Percentiles rank a stretch among this genome's conserved stretches.
These are phyloP conservation scores for Entophlyctis helioformis DNA, from an alignment of 192 early-diverging fungal genomes.

Conservation along the genomic window DNA sequence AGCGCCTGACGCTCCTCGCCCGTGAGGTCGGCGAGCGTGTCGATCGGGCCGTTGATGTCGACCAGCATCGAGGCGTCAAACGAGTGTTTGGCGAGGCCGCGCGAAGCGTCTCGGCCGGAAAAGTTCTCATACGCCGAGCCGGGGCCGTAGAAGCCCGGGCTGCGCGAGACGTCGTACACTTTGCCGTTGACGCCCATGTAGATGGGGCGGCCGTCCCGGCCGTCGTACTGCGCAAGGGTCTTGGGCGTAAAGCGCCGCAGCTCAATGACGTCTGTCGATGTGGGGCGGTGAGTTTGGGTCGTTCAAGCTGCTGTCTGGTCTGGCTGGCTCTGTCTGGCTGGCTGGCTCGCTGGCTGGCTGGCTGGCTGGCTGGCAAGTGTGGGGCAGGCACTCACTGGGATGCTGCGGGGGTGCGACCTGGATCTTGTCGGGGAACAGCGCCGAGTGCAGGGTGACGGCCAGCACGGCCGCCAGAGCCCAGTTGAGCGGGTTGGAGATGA, in stretches of 20 bases:
- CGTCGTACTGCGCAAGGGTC: constrained; percentile 63
- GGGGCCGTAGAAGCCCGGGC: constrained; percentile 83
- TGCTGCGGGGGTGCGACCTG: constrained; percentile 14
- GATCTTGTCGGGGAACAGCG: constrained; percentile 9
- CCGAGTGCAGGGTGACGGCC: constrained; percentile 30
- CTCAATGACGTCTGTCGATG: constrained; percentile 44
- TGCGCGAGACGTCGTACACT: constrained; percentile 81
- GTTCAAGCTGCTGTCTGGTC: not conserved
- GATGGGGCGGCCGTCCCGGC: constrained; percentile 38
- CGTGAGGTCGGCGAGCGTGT: constrained; percentile 65
- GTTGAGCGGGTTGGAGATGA: constrained; percentile 67
- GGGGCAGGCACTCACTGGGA: constrained; percentile 5
- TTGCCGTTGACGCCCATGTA: constrained; percentile 73
- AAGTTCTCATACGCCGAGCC: constrained; percentile 80
- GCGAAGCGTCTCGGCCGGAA: constrained; percentile 87
- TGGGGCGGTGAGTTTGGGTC: not conserved
- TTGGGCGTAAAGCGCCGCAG: constrained; percentile 67
- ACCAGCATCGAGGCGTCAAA: constrained; percentile 68
- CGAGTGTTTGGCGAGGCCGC: constrained; percentile 78
- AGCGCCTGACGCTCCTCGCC: constrained; percentile 61
- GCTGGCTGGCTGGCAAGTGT: not conserved
- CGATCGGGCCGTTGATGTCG: constrained; percentile 59
- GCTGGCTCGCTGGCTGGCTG: not conserved
- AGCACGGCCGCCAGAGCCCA: constrained; percentile 51
- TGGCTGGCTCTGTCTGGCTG: not conserved